Percentiles rank a stretch among this genome's conserved stretches.
phyloP scores from a whole-genome alignment of 164 flowering plant genomes.

The Magnolia kwangsiensis region DNA sequence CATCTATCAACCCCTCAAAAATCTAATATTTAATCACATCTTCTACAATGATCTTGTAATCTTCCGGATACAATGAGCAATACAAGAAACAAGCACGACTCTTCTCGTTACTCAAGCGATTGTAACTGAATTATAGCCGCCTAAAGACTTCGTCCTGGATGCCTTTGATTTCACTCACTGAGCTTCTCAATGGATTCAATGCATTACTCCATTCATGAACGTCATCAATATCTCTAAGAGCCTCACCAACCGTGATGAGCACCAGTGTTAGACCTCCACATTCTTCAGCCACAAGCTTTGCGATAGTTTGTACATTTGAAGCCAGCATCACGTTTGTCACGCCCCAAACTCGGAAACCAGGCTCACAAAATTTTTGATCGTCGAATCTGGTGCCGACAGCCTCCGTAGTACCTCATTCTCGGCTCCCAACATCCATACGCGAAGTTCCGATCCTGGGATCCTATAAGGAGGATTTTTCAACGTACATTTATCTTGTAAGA shows the following conservation, averaged over 20 bases:
- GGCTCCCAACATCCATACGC: no score
- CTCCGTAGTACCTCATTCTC: no score
- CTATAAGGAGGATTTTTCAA: no score
- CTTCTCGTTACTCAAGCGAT: background rate
- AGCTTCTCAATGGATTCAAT: background rate
- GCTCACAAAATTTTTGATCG: no score
- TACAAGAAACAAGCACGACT: background rate
- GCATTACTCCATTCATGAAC: background rate
- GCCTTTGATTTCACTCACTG: background rate
- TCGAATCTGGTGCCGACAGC: no score
- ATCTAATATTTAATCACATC: background rate
- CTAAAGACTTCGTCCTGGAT: background rate
- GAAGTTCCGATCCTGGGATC: no score
- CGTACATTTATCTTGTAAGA: no score
- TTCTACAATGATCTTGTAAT: background rate
- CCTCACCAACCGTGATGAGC: background rate
- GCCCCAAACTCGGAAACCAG: no score
- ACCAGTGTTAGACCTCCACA: constrained; percentile 1
- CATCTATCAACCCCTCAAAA: background rate
- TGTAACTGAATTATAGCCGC: background rate
- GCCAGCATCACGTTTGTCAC: background rate
- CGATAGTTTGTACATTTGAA: background rate
- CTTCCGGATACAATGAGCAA: constrained; percentile 5
- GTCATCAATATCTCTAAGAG: background rate
- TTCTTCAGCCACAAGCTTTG: background rate